Conservation (phyloP, 352 stramenopile genomes). For the Globisporangium cederbergense region DNA sequence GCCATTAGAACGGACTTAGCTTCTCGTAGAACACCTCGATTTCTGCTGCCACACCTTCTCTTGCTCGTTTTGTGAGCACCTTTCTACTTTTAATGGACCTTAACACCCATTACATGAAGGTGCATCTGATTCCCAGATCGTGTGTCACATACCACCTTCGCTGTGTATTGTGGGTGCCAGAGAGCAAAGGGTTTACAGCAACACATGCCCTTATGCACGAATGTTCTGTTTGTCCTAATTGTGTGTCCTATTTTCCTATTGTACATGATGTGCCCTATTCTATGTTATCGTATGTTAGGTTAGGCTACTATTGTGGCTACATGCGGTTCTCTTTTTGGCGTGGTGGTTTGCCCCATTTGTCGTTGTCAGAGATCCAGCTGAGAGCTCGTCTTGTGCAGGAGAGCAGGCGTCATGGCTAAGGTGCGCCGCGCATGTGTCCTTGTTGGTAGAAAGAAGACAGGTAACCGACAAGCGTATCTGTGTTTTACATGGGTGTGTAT, state of each 20-base stretch:
- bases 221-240: no score
- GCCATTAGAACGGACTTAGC: background rate
- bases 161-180: no score
- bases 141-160: background rate
- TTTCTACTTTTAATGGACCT: background rate
- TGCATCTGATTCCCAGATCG: no score
- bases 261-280: no score
- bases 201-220: no score
- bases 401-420: constrained; percentile 6
- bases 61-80: background rate
- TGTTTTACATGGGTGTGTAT: background rate
- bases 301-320: no score
- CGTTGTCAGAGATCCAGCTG: background rate
- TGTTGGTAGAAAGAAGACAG: background rate
- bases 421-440: background rate
- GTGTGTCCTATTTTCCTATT: no score
- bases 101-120: no score
- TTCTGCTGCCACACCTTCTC: background rate
- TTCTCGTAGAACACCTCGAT: constrained; percentile 1
- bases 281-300: no score
- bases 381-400: background rate
- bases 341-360: no score
- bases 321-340: no score
- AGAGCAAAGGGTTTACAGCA: no score
- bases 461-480: background rate